Evolutionary conservation across 345 rosid species (phyloP).

Genomic region (Corymbia maculata): DNA sequence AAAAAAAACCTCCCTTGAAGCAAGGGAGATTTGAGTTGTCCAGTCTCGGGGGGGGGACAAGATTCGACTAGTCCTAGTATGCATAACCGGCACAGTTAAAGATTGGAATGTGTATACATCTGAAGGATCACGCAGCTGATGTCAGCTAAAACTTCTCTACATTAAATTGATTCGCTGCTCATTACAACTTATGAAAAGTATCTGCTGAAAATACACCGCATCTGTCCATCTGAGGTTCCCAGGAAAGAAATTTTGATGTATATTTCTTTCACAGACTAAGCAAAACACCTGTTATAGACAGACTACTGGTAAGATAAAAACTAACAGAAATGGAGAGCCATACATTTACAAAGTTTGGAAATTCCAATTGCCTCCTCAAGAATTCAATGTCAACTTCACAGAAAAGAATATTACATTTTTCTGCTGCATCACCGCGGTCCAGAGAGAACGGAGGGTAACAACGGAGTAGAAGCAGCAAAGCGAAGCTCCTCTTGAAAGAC

Average conservation of each 20-base stretch:
- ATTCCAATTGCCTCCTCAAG: neutral
- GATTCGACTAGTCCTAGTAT: neutral
- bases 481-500: neutral
- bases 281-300: neutral
- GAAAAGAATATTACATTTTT: neutral
- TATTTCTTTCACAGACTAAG: neutral
- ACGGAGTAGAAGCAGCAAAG: neutral
- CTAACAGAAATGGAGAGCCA: neutral
- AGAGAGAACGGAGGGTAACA: neutral
- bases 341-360: neutral
- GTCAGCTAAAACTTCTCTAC: neutral
- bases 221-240: neutral
- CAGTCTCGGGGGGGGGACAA: neutral
- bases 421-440: neutral
- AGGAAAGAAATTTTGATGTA: neutral
- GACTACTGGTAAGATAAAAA: neutral
- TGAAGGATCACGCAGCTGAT: neutral
- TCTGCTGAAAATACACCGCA: neutral
- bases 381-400: neutral
- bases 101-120: neutral
- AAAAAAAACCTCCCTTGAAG: neutral
- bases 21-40: neutral
- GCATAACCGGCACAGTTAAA: neutral
- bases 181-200: neutral
- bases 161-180: neutral